These are phyloP conservation scores for Puccinia hordei DNA, from an alignment of 1,284 basidiomycete genomes.

Conservation along the genomic window DNA sequence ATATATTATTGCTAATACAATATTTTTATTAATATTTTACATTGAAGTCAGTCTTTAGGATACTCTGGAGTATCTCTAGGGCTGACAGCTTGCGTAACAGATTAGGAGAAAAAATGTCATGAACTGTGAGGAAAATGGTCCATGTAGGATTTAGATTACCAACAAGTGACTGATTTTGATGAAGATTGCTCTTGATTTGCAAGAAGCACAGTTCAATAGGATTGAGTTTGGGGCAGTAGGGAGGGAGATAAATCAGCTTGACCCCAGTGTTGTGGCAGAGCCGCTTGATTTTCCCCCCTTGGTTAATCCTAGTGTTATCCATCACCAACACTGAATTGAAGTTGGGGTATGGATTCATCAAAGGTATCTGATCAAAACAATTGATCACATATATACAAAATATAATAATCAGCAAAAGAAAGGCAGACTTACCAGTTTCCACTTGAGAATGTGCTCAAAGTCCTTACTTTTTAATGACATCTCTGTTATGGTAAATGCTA, in stretches of 20 bases:
- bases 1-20: too few relatives aligned
- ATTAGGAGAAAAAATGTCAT: neutral
- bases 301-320: conserved; percentile 23
- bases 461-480: neutral
- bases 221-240: conserved; percentile 26
- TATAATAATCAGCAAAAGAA: neutral
- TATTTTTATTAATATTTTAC: too few relatives aligned
- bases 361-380: conserved; percentile 12
- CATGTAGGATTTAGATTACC: neutral
- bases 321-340: conserved; percentile 1
- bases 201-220: conserved; percentile 22
- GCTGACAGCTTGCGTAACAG: neutral
- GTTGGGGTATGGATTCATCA: conserved; percentile 6
- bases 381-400: neutral
- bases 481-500: neutral
- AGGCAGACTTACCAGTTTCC: conserved; percentile 4
- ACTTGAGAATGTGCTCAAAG: conserved; percentile 11
- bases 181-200: neutral
- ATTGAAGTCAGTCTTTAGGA: too few relatives aligned
- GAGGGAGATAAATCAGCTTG: conserved; percentile 7
- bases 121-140: neutral
- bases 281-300: neutral
- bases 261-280: neutral
- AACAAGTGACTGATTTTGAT: neutral
- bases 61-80: too few relatives aligned